These are phyloP conservation scores for Scenedesmus sp. DNA, from an alignment of 163 green algal species.

Conservation along the genomic window DNA sequence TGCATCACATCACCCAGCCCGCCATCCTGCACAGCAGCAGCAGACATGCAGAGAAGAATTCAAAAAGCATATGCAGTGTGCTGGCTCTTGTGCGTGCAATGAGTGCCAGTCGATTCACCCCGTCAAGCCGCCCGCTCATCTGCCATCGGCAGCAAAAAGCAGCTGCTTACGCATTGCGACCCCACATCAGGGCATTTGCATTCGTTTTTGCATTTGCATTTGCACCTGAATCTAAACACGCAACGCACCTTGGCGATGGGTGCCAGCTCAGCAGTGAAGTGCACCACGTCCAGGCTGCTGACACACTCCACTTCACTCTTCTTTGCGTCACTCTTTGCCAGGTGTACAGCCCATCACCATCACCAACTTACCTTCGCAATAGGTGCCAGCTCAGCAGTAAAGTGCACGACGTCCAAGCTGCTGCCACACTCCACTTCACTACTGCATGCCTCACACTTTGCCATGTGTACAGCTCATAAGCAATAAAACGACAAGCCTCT, in stretches of 20 bases:
- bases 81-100: too few relatives aligned
- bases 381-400: slow-evolving; percentile 94
- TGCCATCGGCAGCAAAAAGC: too few relatives aligned
- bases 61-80: too few relatives aligned
- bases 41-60: background rate
- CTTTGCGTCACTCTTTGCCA: too few relatives aligned
- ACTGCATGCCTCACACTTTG: background rate
- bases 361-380: slow-evolving; percentile 80
- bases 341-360: too few relatives aligned
- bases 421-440: slow-evolving; percentile 31
- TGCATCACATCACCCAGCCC: slow-evolving; percentile 92
- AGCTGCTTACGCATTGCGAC: too few relatives aligned
- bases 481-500: background rate
- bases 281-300: slow-evolving; percentile 77
- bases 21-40: slow-evolving; percentile 68
- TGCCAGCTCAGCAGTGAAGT: slow-evolving; percentile 94
- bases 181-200: too few relatives aligned
- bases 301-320: slow-evolving; percentile 25
- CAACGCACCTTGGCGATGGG: slow-evolving; percentile 85
- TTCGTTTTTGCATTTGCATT: too few relatives aligned
- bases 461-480: background rate
- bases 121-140: too few relatives aligned
- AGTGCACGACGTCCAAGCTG: slow-evolving; percentile 84
- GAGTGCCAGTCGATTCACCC: too few relatives aligned
- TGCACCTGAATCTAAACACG: background rate